A percentile compares a stretch with the other conserved stretches of the same genome.
These are phyloP conservation scores for Yamagishiella unicocca DNA, from an alignment of 139 green algal species.

Conservation along the genomic window DNA sequence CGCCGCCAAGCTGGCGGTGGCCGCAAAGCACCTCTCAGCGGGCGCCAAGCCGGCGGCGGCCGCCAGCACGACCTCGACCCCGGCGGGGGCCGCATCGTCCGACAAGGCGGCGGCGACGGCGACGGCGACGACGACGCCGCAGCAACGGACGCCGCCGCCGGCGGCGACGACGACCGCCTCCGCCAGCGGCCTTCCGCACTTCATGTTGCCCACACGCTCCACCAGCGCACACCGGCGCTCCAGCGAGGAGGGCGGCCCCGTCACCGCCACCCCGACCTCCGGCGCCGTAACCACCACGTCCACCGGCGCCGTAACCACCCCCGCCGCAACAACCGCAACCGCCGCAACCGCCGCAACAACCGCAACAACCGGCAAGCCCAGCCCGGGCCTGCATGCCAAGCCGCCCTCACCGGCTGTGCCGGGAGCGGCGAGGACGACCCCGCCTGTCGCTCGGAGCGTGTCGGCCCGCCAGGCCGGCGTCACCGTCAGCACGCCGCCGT, in stretches of 20 bases:
- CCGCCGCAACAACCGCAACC: background rate
- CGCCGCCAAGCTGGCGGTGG: too few species aligned
- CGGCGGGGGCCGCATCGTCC: too few species aligned
- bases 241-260: conserved; percentile 15
- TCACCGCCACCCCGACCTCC: background rate
- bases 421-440: background rate
- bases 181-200: conserved; percentile 13
- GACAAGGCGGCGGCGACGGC: too few species aligned
- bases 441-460: background rate
- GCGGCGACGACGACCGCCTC: background rate
- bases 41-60: too few species aligned
- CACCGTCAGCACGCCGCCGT: background rate
- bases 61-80: too few species aligned
- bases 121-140: too few species aligned
- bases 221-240: conserved; percentile 19
- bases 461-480: too few species aligned
- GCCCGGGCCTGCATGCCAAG: background rate
- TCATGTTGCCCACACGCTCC: conserved; percentile 39
- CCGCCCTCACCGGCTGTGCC: background rate
- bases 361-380: background rate
- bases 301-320: background rate
- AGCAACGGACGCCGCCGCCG: too few species aligned
- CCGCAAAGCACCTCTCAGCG: too few species aligned
- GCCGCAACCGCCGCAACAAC: background rate
- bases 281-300: background rate